Base-by-base conservation (phyloP, 805 yeast species). In the Starmerella potacharoeniae region DNA sequence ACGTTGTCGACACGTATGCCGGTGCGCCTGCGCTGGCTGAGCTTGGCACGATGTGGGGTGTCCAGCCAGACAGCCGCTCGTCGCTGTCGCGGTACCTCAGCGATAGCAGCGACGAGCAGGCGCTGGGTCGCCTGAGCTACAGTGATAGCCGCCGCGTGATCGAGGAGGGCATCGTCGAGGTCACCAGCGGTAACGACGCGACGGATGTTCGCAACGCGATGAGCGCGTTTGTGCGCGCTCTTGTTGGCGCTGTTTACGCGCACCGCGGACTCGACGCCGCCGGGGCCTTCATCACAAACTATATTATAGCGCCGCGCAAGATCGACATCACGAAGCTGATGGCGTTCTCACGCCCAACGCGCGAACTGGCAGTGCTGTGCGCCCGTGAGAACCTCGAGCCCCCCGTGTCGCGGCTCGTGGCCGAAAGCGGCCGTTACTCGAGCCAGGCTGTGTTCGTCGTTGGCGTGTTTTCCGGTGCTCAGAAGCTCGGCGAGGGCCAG, bases 401-500 rank as follows among this genome's bases (percentile, higher is more conserved):
- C 22, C 96, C 97, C 33, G 77, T 84, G 5, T 82, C 89, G 48
- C 81, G 95, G 66, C 76, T 93, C 56, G 73, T 93, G 54, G 90
- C 95, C 36, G 99, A 93, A 71, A 85, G 96, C 33, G 99, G 99
- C 69, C 80, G 98, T 70, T 74, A 76, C 64, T 81, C 96, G 3
- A 77, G 79, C 56, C 81, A 85, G 48, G 95, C 98, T 29, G 83
- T 89, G 40, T 93, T 80, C 63, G 84, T 91, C 13, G 95, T 91
- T 36, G 97, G 96, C 51, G 93, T 87, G 1, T 93, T 89, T 69
- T 76, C 85, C 55, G 97, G 96, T 37, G 75, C 76, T 13, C 80
- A 81, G 60, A 82, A 87, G 70, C 75, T 93, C 54, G 96, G 97
- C 51, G 97, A 93, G 70, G 96, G 96, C 43, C 88, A 85, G 66